A percentile compares a stretch with the other conserved stretches of the same genome.
These are phyloP conservation scores for Aspergillus viridinutans DNA, from an alignment of 2,329 filamentous ascomycete species.

Conservation along the genomic window DNA sequence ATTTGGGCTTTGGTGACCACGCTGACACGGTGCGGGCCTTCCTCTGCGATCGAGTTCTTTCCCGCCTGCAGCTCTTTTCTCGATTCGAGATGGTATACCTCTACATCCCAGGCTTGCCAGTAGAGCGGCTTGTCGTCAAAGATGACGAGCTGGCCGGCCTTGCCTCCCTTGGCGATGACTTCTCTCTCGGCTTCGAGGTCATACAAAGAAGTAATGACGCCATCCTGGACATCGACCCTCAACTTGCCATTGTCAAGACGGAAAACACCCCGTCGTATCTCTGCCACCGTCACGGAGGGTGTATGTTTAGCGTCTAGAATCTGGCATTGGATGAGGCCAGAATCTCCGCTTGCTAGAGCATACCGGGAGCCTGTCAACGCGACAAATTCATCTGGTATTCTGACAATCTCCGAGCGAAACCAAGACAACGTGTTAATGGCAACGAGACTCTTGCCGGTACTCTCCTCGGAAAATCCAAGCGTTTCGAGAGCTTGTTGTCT, in stretches of 20 bases:
- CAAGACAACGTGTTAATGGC: conserved; percentile 86
- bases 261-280: conserved; percentile 60
- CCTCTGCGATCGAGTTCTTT: conserved; percentile 67
- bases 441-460: conserved; percentile 46
- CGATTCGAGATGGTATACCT: conserved; percentile 90
- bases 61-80: conserved; percentile 68
- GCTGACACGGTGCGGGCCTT: conserved; percentile 70
- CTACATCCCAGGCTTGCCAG: conserved; percentile 98
- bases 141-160: conserved; percentile 86
- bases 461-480: conserved; percentile 57
- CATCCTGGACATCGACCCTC: conserved; percentile 66
- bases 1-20: conserved; percentile 82
- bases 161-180: conserved; percentile 65
- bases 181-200: conserved; percentile 72
- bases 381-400: conserved; percentile 47
- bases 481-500: conserved; percentile 65
- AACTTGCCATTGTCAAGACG: conserved; percentile 75
- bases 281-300: conserved; percentile 44
- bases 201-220: conserved; percentile 78
- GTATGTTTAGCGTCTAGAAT: conserved; percentile 19
- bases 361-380: conserved; percentile 28
- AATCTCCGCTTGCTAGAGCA: conserved; percentile 45
- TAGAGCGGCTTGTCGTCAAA: conserved; percentile 97
- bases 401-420: conserved; percentile 70
- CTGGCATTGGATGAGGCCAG: conserved; percentile 40